Percentiles rank a stretch among this genome's conserved stretches.
These are phyloP conservation scores for Cicer yamashitae DNA, from an alignment of 306 rosid species.

Conservation along the genomic window DNA sequence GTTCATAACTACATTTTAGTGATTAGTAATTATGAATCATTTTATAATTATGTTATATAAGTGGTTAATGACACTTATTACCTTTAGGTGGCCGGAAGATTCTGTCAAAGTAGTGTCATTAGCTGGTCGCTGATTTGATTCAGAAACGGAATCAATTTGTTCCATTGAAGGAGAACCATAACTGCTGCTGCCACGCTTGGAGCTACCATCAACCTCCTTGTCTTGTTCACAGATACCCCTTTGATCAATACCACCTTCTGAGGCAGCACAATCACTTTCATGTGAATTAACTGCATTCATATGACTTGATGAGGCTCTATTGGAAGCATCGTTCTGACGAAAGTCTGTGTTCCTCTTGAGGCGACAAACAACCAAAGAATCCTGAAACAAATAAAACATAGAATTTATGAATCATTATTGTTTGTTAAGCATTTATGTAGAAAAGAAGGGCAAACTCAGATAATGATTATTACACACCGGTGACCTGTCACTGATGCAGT, in stretches of 20 bases:
- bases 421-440: not conserved
- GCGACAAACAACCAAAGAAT: constrained; percentile 85
- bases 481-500: constrained; percentile 68
- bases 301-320: constrained; percentile 65
- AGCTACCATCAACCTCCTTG: constrained; percentile 59
- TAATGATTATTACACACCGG: constrained; percentile 61
- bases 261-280: constrained; percentile 53
- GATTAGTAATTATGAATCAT: too few species aligned
- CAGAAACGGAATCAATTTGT: constrained; percentile 71
- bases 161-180: constrained; percentile 70
- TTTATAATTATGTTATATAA: too few species aligned
- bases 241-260: constrained; percentile 54
- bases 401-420: constrained; percentile 4
- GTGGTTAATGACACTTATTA: not conserved
- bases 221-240: constrained; percentile 50
- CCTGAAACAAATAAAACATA: constrained; percentile 53
- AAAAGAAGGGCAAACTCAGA: not conserved
- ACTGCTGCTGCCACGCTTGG: constrained; percentile 63
- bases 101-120: constrained; percentile 53
- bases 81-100: constrained; percentile 58
- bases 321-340: constrained; percentile 52
- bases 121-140: constrained; percentile 54
- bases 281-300: constrained; percentile 43
- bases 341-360: constrained; percentile 80
- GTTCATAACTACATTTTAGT: too few species aligned